These are phyloP conservation scores for Suillus cothurnatus DNA, from an alignment of 768 basidiomycete genomes.

Conservation along the genomic window DNA sequence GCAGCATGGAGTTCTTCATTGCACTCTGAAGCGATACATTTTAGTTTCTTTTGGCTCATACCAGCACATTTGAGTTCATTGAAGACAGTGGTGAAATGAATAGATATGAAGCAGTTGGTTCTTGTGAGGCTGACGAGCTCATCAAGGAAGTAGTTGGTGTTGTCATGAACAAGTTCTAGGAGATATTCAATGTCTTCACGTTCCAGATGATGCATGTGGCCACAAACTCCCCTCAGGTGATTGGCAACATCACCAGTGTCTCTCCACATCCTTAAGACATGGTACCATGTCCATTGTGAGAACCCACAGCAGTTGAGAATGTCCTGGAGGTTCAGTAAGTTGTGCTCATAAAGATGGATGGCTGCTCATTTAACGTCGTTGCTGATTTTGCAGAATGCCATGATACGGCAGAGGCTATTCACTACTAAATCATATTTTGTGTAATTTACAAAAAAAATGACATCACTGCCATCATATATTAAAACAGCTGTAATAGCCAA, in stretches of 20 bases:
- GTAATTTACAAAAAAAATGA: conserved; percentile 2
- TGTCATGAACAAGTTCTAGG: conserved; percentile 20
- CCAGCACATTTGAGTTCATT: conserved; percentile 20
- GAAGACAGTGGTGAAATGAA: conserved; percentile 25
- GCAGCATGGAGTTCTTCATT: conserved; percentile 18
- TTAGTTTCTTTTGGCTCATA: conserved; percentile 23
- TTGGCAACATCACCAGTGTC: conserved; percentile 17
- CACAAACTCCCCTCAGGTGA: conserved; percentile 14
- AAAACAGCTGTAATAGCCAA: not conserved
- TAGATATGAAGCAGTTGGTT: conserved; percentile 11
- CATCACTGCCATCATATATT: not conserved
- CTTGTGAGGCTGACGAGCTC: conserved; percentile 16
- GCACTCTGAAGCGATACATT: conserved; percentile 27
- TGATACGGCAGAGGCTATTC: conserved; percentile 4
- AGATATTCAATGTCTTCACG: conserved; percentile 21
- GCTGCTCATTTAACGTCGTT: conserved; percentile 32
- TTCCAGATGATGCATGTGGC: conserved; percentile 18
- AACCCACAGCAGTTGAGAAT: conserved; percentile 28
- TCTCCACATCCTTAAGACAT: conserved; percentile 16
- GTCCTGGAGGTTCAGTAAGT: conserved; percentile 19
- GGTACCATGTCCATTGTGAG: conserved; percentile 24
- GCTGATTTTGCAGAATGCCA: conserved; percentile 26
- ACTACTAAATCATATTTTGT: not conserved
- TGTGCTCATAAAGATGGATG: conserved; percentile 24
- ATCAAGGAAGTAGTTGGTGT: conserved; percentile 25